Evolutionary conservation across 768 basidiomycete genomes (phyloP).

Genomic region (Boletus tomentosulus): DNA sequence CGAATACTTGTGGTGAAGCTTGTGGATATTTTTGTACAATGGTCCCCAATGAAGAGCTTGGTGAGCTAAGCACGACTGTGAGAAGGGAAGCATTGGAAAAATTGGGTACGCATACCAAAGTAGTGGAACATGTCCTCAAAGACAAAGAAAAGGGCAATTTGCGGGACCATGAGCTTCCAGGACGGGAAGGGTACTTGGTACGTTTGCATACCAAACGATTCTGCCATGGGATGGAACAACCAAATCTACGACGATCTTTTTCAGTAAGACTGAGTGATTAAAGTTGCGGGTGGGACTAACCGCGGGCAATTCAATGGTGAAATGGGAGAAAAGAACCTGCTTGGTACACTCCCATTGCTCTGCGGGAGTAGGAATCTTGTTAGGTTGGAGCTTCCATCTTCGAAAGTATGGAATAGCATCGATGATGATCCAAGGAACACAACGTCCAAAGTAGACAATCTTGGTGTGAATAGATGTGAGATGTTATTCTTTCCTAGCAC

Average conservation of each 20-base stretch:
- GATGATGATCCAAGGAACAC: constrained; percentile 92
- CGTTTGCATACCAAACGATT: constrained; percentile 83
- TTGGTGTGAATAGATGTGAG: constrained; percentile 26
- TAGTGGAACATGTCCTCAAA: constrained; percentile 97
- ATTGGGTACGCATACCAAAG: constrained; percentile 47
- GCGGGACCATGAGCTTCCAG: constrained; percentile 62
- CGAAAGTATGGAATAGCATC: constrained; percentile 93
- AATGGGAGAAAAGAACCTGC: constrained; percentile 89
- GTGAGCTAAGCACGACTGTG: constrained; percentile 55
- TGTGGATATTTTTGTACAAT: constrained; percentile 92
- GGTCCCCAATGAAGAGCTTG: constrained; percentile 80
- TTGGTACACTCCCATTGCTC: constrained; percentile 98
- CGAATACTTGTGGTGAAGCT: constrained; percentile 95
- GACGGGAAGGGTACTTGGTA: constrained; percentile 91
- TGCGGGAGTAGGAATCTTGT: constrained; percentile 69
- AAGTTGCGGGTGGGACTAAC: constrained; percentile 39
- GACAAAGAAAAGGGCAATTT: constrained; percentile 86
- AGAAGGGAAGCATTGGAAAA: background rate
- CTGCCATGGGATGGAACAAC: constrained; percentile 89
- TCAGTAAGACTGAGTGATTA: background rate
- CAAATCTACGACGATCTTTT: constrained; percentile 55
- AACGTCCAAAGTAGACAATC: constrained; percentile 96
- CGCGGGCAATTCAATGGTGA: constrained; percentile 89
- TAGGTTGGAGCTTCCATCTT: constrained; percentile 89
- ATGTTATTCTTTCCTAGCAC: background rate